Evolutionary conservation across 352 stramenopile genomes (phyloP).

Genomic region (Aphanomyces stellatus): DNA sequence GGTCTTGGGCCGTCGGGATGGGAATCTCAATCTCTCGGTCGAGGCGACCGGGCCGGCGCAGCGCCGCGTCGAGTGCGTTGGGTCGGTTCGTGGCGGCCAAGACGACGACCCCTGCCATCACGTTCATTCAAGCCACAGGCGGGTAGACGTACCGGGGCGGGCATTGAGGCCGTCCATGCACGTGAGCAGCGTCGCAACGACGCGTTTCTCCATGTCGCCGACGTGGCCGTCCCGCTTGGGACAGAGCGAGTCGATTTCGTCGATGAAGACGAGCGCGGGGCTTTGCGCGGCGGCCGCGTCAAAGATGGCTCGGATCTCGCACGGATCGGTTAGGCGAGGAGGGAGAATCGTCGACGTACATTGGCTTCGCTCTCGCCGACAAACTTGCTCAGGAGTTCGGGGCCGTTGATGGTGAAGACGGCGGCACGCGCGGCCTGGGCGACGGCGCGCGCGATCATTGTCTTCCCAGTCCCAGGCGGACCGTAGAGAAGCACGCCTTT

Average conservation of each 20-base stretch:
- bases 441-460: slow-evolving; percentile 89
- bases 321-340: slow-evolving; percentile 19
- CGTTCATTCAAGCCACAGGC: neutral
- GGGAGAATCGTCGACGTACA: slow-evolving; percentile 29
- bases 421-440: slow-evolving; percentile 86
- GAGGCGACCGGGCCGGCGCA: slow-evolving; percentile 93
- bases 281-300: slow-evolving; percentile 32
- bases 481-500: slow-evolving; percentile 94
- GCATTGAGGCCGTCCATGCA: slow-evolving; percentile 81
- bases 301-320: slow-evolving; percentile 34
- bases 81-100: slow-evolving; percentile 78
- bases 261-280: slow-evolving; percentile 71
- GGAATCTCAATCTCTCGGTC: slow-evolving; percentile 96
- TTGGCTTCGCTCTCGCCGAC: slow-evolving; percentile 89
- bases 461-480: slow-evolving; percentile 94
- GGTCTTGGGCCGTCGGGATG: slow-evolving; percentile 89
- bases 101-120: slow-evolving; percentile 42
- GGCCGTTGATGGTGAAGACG: slow-evolving; percentile 95
- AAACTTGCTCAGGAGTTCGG: slow-evolving; percentile 93
- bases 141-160: slow-evolving; percentile 23
- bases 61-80: slow-evolving; percentile 87
- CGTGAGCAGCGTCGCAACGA: slow-evolving; percentile 84
- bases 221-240: slow-evolving; percentile 71
- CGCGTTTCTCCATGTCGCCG: slow-evolving; percentile 71
- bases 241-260: slow-evolving; percentile 89